Conservation (phyloP, 371 early-diverging fungal species). For the Mortierella sp. region DNA sequence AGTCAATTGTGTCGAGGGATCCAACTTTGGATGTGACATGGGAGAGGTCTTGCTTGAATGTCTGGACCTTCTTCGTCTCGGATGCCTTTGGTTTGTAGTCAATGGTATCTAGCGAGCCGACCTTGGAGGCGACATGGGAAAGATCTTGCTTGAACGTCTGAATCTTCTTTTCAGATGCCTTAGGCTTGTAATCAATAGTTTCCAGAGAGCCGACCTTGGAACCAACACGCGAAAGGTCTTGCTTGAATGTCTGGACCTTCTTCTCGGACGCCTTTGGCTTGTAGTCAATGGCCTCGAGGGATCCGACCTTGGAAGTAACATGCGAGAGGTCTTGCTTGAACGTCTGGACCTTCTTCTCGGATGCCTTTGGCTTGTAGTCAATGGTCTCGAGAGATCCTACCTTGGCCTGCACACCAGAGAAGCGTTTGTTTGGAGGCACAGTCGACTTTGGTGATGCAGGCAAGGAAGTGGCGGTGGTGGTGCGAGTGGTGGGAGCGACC, state of each 20-base stretch:
- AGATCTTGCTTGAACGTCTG: conserved; percentile 32
- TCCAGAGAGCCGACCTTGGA: neutral
- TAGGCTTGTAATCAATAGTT: too few relatives aligned
- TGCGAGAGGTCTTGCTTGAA: neutral
- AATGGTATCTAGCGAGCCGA: conserved; percentile 28
- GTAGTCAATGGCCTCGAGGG: conserved; percentile 17
- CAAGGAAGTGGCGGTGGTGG: conserved; percentile 10
- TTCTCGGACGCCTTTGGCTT: conserved; percentile 27
- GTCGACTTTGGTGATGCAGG: neutral
- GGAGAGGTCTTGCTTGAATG: conserved; percentile 1
- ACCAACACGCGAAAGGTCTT: neutral
- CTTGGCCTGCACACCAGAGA: conserved; percentile 10
- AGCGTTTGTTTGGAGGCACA: conserved; percentile 15
- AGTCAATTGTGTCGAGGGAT: conserved; percentile 16
- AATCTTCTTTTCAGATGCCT: conserved; percentile 17
- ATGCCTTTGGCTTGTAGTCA: conserved; percentile 21
- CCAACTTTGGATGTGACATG: conserved; percentile 4
- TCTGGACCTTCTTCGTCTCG: conserved; percentile 29
- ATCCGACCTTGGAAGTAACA: conserved; percentile 8
- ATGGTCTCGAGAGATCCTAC: conserved; percentile 27
- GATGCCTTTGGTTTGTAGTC: conserved; percentile 23
- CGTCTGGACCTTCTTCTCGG: conserved; percentile 31
- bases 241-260: conserved; percentile 21
- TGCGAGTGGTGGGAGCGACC: conserved; percentile 7
- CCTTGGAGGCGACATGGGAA: conserved; percentile 42